Evolutionary conservation across 768 basidiomycete species (phyloP).

Genomic region (Lactarius sp.): DNA sequence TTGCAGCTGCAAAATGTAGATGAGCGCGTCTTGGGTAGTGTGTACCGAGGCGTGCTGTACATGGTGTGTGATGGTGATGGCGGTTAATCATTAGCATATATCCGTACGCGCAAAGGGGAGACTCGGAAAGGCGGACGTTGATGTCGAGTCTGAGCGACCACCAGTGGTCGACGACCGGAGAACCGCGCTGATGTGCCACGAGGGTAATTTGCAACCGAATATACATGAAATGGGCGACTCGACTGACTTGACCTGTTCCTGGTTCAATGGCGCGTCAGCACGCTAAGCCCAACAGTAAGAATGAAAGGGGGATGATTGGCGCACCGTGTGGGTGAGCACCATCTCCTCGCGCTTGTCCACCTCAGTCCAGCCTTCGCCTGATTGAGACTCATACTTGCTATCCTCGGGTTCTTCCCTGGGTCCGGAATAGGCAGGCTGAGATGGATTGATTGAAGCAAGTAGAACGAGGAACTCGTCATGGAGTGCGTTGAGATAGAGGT

Average conservation of each 20-base stretch:
- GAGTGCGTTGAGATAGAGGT: slow-evolving; percentile 91
- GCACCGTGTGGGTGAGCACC: slow-evolving; percentile 72
- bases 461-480: slow-evolving; percentile 85
- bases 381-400: slow-evolving; percentile 32
- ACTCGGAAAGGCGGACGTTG: slow-evolving; percentile 52
- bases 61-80: not conserved
- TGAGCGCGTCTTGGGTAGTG: slow-evolving; percentile 79
- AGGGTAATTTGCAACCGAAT: too few relatives aligned
- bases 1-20: slow-evolving; percentile 73
- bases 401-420: slow-evolving; percentile 41
- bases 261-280: slow-evolving; percentile 4
- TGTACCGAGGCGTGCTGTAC: slow-evolving; percentile 63
- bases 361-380: slow-evolving; percentile 83
- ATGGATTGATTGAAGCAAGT: slow-evolving; percentile 46
- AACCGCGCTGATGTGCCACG: too few relatives aligned
- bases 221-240: too few relatives aligned
- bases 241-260: too few relatives aligned
- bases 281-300: not conserved
- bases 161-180: too few relatives aligned
- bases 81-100: not conserved
- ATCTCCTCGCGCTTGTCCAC: slow-evolving; percentile 85
- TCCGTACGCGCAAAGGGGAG: not conserved
- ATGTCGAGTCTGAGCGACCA: slow-evolving; percentile 86
- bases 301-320: slow-evolving; percentile 30
- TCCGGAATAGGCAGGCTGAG: slow-evolving; percentile 32